Base-by-base conservation (phyloP, 768 basidiomycete genomes). In the Naganishia onofrii region DNA sequence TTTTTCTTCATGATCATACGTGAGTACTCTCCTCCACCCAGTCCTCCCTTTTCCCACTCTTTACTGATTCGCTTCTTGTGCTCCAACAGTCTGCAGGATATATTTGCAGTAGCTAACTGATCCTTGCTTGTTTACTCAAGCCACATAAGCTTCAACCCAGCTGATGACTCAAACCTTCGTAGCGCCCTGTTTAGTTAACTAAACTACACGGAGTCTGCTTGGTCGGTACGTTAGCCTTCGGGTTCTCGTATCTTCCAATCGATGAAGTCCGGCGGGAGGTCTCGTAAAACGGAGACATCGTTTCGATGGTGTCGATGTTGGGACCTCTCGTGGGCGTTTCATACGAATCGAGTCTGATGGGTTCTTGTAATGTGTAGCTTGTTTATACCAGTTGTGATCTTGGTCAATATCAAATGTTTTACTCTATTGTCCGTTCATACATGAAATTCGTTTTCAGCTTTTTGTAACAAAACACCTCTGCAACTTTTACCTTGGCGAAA, bases 31-130 rank as follows among this genome's bases (percentile, higher is more conserved):
- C 23, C 38, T 54, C 19, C n/a, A 57, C 51, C 70, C 70, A 31
- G 6, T 54, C 31, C 58, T 28, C 31, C 4, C 23, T 29, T 19
- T 15, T 17, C 23, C 15, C 19, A 17, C 60, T 0, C 36, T 53
- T 28, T 54, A 36, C 63, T 70, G 58, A 66, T 52, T 54, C 32
- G 19, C 51, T 48, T n/a, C n/a, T 42, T 29, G 46, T 52, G 42
- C 38, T 21, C 28, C 26, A 34, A 72, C 71, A 72, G 71, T 72
- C 71, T 72, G 71, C 71, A 72, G 71, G 71, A 72, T 72, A 68
- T 72, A 72, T 72, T 72, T 72, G 67, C 68, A 67, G 71, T 56
- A 72, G 71, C 71, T 72, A 72, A 68, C 71, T 72, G 71, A 72
- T 72, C 67, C 70, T 72, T 67, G 71, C 71, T 72, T 68, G 71